These are phyloP conservation scores for Cicer chorassanicum DNA, from an alignment of 306 rosid species.

Conservation along the genomic window DNA sequence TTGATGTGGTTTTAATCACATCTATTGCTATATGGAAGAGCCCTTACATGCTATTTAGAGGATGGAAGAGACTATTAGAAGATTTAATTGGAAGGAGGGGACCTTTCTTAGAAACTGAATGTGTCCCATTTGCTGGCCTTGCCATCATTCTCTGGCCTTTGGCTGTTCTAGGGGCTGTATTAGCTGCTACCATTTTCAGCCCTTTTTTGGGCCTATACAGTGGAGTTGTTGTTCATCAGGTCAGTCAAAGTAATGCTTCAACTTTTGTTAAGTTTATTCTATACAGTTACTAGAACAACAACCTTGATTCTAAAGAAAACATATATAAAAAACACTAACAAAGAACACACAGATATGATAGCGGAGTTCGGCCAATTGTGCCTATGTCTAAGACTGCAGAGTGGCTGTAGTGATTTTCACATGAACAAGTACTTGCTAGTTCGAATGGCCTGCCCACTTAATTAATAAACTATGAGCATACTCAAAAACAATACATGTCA, in stretches of 20 bases:
- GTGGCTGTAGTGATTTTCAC: no score
- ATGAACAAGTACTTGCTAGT: no score
- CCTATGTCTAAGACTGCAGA: no score
- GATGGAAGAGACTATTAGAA: conserved; percentile 88
- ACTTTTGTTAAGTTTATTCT: background rate
- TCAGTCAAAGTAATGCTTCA: conserved; percentile 35
- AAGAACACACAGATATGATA: no score
- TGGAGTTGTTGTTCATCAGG: conserved; percentile 82
- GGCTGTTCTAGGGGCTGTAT: conserved; percentile 68
- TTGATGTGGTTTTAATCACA: conserved; percentile 62
- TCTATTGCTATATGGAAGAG: conserved; percentile 76
- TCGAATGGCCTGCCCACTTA: no score
- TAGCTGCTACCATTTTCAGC: conserved; percentile 60
- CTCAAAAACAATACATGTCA: background rate
- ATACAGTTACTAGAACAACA: background rate
- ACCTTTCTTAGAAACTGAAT: conserved; percentile 79
- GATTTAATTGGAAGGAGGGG: conserved; percentile 87
- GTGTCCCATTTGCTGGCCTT: conserved; percentile 87
- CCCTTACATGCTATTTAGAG: conserved; percentile 75
- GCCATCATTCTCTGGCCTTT: conserved; percentile 86
- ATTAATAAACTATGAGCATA: no score
- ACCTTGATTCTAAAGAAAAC: no score
- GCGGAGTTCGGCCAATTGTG: no score
- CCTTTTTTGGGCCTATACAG: conserved; percentile 67
- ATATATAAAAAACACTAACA: no score